Conservation (phyloP, 192 early-diverging fungal genomes). For the Coemansia sp. region DNA sequence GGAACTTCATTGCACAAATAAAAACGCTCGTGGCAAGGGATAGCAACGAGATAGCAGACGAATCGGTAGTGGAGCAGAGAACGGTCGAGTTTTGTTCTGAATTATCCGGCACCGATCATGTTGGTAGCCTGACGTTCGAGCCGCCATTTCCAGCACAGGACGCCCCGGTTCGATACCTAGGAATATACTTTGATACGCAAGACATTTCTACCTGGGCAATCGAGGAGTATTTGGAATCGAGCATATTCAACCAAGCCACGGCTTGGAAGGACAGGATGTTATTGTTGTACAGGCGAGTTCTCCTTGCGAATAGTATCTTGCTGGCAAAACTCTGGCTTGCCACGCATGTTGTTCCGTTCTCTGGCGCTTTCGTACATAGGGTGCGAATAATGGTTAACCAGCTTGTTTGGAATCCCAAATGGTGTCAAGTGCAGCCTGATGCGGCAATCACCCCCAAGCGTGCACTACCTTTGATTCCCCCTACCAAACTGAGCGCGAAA, state of each 20-base stretch:
- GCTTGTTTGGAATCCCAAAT: not conserved
- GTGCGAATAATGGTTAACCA: not conserved
- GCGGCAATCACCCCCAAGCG: no score
- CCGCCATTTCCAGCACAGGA: not conserved
- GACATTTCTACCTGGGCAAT: constrained; percentile 3
- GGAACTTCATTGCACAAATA: no score
- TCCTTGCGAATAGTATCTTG: not conserved
- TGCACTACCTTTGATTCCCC: no score
- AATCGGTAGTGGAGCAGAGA: no score
- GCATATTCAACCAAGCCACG: not conserved
- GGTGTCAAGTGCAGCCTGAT: not conserved
- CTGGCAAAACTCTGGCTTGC: constrained; percentile 9
- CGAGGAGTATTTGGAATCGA: not conserved
- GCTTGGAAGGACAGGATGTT: not conserved
- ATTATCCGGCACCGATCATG: no score
- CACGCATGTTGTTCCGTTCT: not conserved
- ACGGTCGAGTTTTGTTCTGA: no score
- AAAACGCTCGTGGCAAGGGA: no score
- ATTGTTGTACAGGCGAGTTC: not conserved
- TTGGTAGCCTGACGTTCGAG: not conserved
- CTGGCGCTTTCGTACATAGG: not conserved
- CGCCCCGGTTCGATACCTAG: constrained; percentile 5
- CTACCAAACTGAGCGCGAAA: no score
- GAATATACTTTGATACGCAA: not conserved
- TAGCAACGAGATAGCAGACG: no score